Evolutionary conservation across 1,139 yeast genomes (phyloP).

Genomic region (Taphrina confusa): DNA sequence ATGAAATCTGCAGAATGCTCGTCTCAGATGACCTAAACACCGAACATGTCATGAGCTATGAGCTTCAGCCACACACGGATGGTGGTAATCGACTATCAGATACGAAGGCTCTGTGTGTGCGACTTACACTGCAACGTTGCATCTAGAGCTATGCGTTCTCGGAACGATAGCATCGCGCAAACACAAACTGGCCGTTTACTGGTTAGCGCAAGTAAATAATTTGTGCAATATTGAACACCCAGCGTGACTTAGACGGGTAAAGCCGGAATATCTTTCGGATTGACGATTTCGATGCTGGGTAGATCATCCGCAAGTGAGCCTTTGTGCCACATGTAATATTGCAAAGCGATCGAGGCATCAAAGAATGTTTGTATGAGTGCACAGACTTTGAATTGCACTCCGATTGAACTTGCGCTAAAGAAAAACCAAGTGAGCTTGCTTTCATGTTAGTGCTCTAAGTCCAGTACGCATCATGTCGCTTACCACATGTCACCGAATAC

Average conservation of each 20-base stretch:
- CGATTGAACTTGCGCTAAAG: conserved; percentile 61
- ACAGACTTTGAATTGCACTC: conserved; percentile 69
- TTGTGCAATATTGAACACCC: too few relatives aligned
- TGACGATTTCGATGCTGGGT: background rate
- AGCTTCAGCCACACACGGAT: conserved; percentile 11
- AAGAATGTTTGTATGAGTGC: conserved; percentile 78
- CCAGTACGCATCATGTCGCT: conserved; percentile 30
- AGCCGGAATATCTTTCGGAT: background rate
- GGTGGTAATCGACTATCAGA: conserved; percentile 15
- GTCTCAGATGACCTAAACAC: background rate
- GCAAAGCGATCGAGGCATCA: conserved; percentile 73
- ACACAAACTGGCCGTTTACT: too few relatives aligned
- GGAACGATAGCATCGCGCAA: too few relatives aligned
- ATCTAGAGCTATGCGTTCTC: too few relatives aligned
- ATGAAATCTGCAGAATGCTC: conserved; percentile 10
- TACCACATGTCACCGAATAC: conserved; percentile 82
- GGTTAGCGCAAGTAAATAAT: too few relatives aligned
- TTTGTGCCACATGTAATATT: conserved; percentile 49
- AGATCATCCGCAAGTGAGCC: background rate
- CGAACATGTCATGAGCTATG: background rate
- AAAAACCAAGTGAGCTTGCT: conserved; percentile 56
- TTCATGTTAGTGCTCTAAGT: background rate
- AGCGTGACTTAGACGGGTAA: background rate
- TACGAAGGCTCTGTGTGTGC: conserved; percentile 10
- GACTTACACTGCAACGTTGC: background rate